phyloP scores from a whole-genome alignment of 192 early-diverging fungal genomes.

The Backusella circina region DNA sequence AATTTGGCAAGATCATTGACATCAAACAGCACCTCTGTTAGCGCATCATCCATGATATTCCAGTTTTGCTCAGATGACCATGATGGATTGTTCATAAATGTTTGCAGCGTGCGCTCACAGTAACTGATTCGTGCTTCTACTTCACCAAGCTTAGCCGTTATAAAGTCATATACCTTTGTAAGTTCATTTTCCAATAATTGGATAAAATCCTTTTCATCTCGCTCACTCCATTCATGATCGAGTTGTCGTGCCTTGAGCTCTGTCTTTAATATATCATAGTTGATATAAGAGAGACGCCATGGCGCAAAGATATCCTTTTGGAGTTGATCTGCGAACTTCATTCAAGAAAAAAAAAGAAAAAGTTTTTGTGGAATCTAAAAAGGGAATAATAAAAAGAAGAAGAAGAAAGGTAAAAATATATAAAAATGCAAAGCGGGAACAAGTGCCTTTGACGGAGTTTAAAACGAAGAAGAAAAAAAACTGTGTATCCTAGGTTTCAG shows the following conservation, averaged over 20 bases:
- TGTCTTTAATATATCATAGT: constrained; percentile 82
- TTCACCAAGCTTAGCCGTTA: constrained; percentile 70
- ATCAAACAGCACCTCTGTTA: constrained; percentile 70
- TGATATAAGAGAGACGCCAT: constrained; percentile 82
- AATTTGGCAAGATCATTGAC: constrained; percentile 81
- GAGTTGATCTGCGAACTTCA: constrained; percentile 90
- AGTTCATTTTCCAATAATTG: constrained; percentile 83
- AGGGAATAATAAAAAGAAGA: background rate
- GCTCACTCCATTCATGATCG: constrained; percentile 52
- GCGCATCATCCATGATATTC: constrained; percentile 56
- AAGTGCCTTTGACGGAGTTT: background rate
- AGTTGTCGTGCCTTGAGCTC: constrained; percentile 69
- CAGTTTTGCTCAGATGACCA: constrained; percentile 46
- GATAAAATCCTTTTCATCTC: constrained; percentile 79
- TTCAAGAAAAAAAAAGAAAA: constrained; percentile 26
- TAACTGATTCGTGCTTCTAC: constrained; percentile 69
- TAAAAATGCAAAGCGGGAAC: background rate
- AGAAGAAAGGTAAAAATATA: background rate
- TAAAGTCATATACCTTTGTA: constrained; percentile 80
- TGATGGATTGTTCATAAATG: constrained; percentile 46
- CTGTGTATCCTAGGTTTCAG: no score
- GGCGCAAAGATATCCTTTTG: constrained; percentile 60
- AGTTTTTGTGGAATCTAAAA: constrained; percentile 8
- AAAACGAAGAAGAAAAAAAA: no score
- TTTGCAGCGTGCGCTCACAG: constrained; percentile 56